These are phyloP conservation scores for Rutidosis leptorrhynchoides DNA, from an alignment of 129 eudicot genomes.

Conservation along the genomic window DNA sequence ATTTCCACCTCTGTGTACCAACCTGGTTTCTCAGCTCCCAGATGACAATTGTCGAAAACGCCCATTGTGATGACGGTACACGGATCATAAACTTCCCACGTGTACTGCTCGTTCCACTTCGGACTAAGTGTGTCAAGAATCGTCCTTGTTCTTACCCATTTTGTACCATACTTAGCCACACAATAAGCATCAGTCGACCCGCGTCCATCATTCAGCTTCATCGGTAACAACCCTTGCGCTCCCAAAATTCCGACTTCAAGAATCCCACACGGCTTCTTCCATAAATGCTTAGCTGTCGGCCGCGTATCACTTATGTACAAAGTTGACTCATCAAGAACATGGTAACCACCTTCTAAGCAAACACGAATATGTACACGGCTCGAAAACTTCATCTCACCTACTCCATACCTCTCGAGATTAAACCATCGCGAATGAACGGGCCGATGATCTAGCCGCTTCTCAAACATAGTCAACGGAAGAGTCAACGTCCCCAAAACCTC, in stretches of 20 bases:
- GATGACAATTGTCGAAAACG: conserved; percentile 70
- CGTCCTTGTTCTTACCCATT: conserved; percentile 84
- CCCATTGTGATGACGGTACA: conserved; percentile 77
- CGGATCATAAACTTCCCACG: conserved; percentile 91
- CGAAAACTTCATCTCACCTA: conserved; percentile 58
- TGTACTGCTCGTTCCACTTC: conserved; percentile 80
- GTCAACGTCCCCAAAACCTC: conserved; percentile 51
- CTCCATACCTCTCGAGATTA: conserved; percentile 64
- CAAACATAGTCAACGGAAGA: conserved; percentile 52
- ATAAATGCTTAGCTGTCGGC: conserved; percentile 74
- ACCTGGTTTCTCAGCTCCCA: conserved; percentile 44
- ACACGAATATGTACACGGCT: conserved; percentile 68
- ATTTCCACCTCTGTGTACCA: conserved; percentile 3
- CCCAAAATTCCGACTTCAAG: conserved; percentile 75
- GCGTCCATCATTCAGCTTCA: conserved; percentile 62
- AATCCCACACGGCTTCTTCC: conserved; percentile 75
- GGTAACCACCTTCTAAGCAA: conserved; percentile 85
- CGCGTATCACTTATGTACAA: conserved; percentile 74
- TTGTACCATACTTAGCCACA: conserved; percentile 76
- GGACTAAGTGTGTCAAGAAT: conserved; percentile 59
- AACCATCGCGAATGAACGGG: conserved; percentile 72
- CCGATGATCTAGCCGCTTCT: conserved; percentile 67
- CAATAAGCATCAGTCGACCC: conserved; percentile 75
- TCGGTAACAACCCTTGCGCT: conserved; percentile 69
- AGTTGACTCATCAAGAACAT: conserved; percentile 74